Conservation (phyloP, 768 basidiomycete genomes). For the Suillus tomentosus region DNA sequence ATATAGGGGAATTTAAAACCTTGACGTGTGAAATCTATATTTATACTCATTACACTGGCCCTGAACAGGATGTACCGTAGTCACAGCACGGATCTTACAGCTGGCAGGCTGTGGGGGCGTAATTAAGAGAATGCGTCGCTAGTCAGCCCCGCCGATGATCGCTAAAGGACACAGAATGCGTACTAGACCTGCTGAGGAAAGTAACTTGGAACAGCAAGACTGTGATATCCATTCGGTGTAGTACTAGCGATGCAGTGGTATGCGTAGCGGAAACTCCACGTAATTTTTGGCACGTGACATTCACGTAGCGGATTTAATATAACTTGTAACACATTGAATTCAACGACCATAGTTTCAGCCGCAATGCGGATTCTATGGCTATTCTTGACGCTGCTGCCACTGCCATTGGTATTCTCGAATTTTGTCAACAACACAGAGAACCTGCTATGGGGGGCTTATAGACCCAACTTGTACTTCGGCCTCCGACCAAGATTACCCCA, state of each 20-base stretch:
- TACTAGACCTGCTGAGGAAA: not conserved
- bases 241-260: too few relatives aligned
- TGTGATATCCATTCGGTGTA: too few relatives aligned
- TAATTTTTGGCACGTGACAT: slow-evolving; percentile 19
- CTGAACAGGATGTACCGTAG: too few relatives aligned
- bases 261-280: not conserved
- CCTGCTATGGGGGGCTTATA: slow-evolving; percentile 74
- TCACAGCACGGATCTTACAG: too few relatives aligned
- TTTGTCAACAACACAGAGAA: slow-evolving; percentile 40
- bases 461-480: slow-evolving; percentile 96
- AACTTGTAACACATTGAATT: not conserved
- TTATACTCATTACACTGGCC: too few relatives aligned
- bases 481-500: slow-evolving; percentile 82
- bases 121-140: too few relatives aligned
- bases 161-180: too few relatives aligned
- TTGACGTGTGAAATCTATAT: too few relatives aligned
- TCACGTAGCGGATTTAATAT: not conserved
- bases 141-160: too few relatives aligned
- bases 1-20: too few relatives aligned
- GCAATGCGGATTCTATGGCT: slow-evolving; percentile 30
- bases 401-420: slow-evolving; percentile 21
- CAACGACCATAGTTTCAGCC: slow-evolving; percentile 1
- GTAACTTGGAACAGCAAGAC: not conserved
- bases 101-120: too few relatives aligned
- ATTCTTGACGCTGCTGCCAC: slow-evolving; percentile 27